phyloP scores from a whole-genome alignment of 179 eudicot genomes.

The Corrigiola litoralis region DNA sequence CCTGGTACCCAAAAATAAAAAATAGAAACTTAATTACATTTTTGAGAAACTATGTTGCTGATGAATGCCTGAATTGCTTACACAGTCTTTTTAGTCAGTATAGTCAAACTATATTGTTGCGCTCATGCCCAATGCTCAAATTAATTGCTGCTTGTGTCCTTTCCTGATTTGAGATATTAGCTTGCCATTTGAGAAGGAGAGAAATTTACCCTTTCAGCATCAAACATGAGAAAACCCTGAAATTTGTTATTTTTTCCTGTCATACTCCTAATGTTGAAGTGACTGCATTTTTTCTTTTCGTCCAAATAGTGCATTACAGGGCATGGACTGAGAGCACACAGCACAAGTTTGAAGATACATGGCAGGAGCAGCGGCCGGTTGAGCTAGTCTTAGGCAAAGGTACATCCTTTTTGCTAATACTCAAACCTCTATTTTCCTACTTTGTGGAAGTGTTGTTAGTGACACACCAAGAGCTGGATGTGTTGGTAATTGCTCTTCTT shows the following conservation, averaged over 20 bases:
- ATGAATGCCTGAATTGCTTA: not conserved
- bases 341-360: slow-evolving; percentile 96
- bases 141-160: not conserved
- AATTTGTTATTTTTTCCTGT: not conserved
- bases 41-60: too few relatives aligned
- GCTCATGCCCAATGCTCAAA: too few relatives aligned
- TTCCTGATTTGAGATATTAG: too few relatives aligned
- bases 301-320: slow-evolving; percentile 74
- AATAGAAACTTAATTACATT: too few relatives aligned
- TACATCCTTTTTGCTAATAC: slow-evolving; percentile 18
- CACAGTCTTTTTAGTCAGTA: not conserved
- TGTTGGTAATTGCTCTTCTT: not conserved
- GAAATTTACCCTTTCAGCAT: not conserved
- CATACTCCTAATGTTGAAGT: not conserved
- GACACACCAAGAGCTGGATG: not conserved
- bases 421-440: not conserved
- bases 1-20: too few relatives aligned
- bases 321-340: slow-evolving; percentile 94
- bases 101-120: too few relatives aligned
- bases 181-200: not conserved
- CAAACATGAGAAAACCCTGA: not conserved
- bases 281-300: not conserved
- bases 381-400: slow-evolving; percentile 95
- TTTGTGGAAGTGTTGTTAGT: not conserved
- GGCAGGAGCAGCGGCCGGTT: slow-evolving; percentile 85